Conservation (phyloP, 2,329 filamentous ascomycete genomes). For the Phoma sp. region DNA sequence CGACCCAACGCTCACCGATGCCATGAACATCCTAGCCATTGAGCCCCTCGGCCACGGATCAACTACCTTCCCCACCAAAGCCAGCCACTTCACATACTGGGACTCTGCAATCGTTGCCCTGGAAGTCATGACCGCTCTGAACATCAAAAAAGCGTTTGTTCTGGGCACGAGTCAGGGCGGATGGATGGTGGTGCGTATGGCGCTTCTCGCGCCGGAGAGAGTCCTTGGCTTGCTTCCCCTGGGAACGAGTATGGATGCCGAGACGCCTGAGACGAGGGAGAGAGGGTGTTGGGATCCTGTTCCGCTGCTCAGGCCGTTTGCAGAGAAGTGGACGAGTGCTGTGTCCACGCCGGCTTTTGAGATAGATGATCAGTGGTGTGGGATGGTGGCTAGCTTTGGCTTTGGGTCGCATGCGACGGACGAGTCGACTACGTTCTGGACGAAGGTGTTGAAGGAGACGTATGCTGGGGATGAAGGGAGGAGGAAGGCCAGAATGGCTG, state of each 20-base stretch:
- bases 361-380: conserved; percentile 52
- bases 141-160: conserved; percentile 6
- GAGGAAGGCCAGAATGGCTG: conserved; percentile 54
- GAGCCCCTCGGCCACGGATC: conserved; percentile 60
- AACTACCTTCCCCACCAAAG: conserved; percentile 38
- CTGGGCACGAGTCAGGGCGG: conserved; percentile 14
- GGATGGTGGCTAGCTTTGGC: conserved; percentile 55
- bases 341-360: conserved; percentile 51
- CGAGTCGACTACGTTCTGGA: conserved; percentile 53
- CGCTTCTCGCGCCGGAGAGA: conserved; percentile 24
- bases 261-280: conserved; percentile 52
- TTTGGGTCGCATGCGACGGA: conserved; percentile 51
- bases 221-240: conserved; percentile 60
- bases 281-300: conserved; percentile 58
- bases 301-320: conserved; percentile 40
- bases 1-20: conserved; percentile 39
- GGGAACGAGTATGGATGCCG: conserved; percentile 59
- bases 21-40: conserved; percentile 58
- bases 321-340: conserved; percentile 50
- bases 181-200: conserved; percentile 17
- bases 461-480: conserved; percentile 59
- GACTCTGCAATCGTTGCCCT: conserved; percentile 11
- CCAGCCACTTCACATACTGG: conserved; percentile 18
- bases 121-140: conserved; percentile 13
- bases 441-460: conserved; percentile 49